Evolutionary conservation across 805 yeast species (phyloP).

Genomic region (Wickerhamiella slavikovae): DNA sequence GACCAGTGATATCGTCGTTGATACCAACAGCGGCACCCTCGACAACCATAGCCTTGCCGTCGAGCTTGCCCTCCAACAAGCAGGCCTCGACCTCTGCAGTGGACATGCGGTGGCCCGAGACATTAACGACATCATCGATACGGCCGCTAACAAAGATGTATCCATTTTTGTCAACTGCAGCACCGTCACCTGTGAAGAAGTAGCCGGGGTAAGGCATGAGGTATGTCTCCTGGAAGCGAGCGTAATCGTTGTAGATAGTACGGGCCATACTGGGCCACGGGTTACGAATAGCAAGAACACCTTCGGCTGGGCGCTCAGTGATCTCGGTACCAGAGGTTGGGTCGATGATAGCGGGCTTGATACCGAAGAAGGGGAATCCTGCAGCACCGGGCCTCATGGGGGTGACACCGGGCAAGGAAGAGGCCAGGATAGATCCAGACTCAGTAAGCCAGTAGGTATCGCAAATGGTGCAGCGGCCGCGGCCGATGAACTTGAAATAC

Average conservation of each 20-base stretch:
- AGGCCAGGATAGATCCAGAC: constrained; percentile 85
- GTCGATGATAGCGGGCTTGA: constrained; percentile 76
- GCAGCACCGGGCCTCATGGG: constrained; percentile 97
- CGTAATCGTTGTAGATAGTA: constrained; percentile 77
- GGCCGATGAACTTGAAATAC: constrained; percentile 87
- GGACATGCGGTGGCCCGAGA: constrained; percentile 93
- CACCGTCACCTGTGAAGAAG: constrained; percentile 97
- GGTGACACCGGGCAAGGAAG: constrained; percentile 85
- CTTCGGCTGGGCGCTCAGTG: constrained; percentile 78
- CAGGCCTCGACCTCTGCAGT: constrained; percentile 97
- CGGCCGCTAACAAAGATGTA: constrained; percentile 96
- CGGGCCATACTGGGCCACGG: constrained; percentile 99
- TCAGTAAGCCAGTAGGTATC: constrained; percentile 99
- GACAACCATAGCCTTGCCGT: constrained; percentile 59
- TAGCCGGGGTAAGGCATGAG: constrained; percentile 80
- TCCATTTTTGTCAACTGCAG: constrained; percentile 91
- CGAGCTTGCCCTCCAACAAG: constrained; percentile 21
- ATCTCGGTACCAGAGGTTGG: constrained; percentile 80
- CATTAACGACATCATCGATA: constrained; percentile 96
- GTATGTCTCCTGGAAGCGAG: constrained; percentile 76
- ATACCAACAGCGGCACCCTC: constrained; percentile 97
- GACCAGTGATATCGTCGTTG: constrained; percentile 89
- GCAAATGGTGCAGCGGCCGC: constrained; percentile 68
- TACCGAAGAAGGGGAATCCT: constrained; percentile 88
- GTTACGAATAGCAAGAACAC: constrained; percentile 74